Evolutionary conservation across 2,329 filamentous ascomycete species (phyloP), one percentile per base, ranked within the genome.

Genomic region (Sarocladiaceae sp.): DNA sequence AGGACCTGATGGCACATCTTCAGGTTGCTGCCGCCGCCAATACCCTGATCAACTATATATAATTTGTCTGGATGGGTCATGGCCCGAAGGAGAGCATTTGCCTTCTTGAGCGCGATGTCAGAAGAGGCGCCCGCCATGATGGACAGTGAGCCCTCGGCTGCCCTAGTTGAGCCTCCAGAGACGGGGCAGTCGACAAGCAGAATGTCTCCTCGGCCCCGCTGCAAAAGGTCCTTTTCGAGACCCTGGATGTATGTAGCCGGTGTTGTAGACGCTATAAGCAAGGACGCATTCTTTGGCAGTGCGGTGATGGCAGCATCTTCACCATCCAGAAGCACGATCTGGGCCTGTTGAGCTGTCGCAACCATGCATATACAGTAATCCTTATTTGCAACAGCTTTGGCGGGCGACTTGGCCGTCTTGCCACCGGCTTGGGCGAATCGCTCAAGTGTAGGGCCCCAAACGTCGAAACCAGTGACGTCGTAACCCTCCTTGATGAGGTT

Each of bases 101-200:
- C 84, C 53, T 77, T 78, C 29, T 75, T 71, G 2, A 90, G 67
- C 4, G 81, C 80, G 2, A 72, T 74, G 1, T 79, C 74, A 0
- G 78, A 71, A 0, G n/a, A n/a, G n/a, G 77, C 85, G 2, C 83
- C 82, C 0, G 85, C 85, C 80, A 92, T 89, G 63, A 92, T 90
- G 6, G 85, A 87, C 37, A 87, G 66, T 0, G 82, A 86, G 2
- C 84, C 83, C 46, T 82, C 74, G 1, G 78, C 82, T 1, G 83
- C 84, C 7, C 63, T 51, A 0, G 50, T 55, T 2, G 60, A 59
- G 15, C 63, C 63, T 4, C 62, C 63, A 2, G 62, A 64, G 15
- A 65, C 63, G 11, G 62, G 63, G 35, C 57, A 60, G 46, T 65
- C 63, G 49, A 92, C 49, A 0, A 60, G 55, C 12, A 52, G 51